A percentile compares a stretch with the other conserved stretches of the same genome.
These are phyloP conservation scores for Articulospora tetracladia DNA, from an alignment of 495 filamentous ascomycete species.

Conservation along the genomic window DNA sequence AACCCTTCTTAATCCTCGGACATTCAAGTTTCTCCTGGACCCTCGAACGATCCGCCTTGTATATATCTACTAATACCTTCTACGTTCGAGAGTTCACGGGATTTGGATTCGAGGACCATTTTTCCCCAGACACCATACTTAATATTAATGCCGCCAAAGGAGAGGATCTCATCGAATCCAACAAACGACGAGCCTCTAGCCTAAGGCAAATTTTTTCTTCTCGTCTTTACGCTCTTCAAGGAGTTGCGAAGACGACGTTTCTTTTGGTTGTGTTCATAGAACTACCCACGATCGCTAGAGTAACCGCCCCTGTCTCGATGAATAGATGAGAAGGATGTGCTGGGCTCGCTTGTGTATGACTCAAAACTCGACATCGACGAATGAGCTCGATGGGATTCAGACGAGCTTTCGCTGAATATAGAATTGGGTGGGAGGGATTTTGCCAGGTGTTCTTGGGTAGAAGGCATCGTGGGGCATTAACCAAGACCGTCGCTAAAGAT, in stretches of 20 bases:
- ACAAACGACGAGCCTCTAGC: not conserved
- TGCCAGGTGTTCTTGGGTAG: not conserved
- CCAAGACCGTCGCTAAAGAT: not conserved
- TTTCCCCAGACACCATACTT: constrained; percentile 4
- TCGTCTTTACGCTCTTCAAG: not conserved
- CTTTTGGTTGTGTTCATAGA: constrained; percentile 1
- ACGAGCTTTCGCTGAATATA: constrained; percentile 19
- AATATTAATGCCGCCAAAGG: constrained; percentile 11
- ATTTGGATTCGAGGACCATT: constrained; percentile 1
- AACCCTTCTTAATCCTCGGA: constrained; percentile 9
- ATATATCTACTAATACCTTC: constrained; percentile 14
- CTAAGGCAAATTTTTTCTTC: not conserved
- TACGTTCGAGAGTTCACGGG: constrained; percentile 10
- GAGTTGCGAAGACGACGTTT: not conserved
- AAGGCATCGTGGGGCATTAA: not conserved
- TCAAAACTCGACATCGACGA: constrained; percentile 1
- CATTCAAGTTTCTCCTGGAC: not conserved
- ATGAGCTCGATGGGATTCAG: not conserved
- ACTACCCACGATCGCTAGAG: constrained; percentile 24
- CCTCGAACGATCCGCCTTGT: constrained; percentile 18
- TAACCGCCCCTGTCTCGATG: constrained; percentile 19
- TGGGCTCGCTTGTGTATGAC: constrained; percentile 23
- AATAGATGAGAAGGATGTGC: constrained; percentile 14
- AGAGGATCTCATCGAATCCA: not conserved
- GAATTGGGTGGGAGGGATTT: constrained; percentile 1